phyloP scores from a whole-genome alignment of 495 filamentous ascomycete species.

The Aspergillus conjunctus region DNA sequence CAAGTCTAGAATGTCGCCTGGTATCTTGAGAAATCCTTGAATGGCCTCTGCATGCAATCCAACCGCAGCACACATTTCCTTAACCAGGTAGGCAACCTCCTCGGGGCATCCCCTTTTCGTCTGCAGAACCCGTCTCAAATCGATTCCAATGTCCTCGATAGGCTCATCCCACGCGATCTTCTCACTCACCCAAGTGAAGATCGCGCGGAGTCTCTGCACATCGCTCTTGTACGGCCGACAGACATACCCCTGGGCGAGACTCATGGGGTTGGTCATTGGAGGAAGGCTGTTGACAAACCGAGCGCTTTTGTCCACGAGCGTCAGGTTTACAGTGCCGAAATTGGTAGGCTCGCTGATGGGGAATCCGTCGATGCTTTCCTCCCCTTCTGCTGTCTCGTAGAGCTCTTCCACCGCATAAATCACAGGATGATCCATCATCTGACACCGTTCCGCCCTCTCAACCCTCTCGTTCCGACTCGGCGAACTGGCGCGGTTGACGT shows the following conservation, averaged over 20 bases:
- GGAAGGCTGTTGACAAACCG: conserved; percentile 90
- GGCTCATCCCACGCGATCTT: conserved; percentile 97
- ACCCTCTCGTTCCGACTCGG: conserved; percentile 83
- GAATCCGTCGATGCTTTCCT: conserved; percentile 83
- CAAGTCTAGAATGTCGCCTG: conserved; percentile 79
- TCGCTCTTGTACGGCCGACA: conserved; percentile 95
- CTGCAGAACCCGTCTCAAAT: conserved; percentile 80
- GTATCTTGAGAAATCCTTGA: conserved; percentile 84
- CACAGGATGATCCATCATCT: conserved; percentile 90
- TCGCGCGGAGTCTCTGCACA: conserved; percentile 86
- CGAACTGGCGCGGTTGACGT: conserved; percentile 93
- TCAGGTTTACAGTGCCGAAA: conserved; percentile 76
- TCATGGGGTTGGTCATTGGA: conserved; percentile 80
- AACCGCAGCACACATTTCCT: conserved; percentile 91
- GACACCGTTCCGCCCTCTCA: conserved; percentile 86
- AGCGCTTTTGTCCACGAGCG: conserved; percentile 91
- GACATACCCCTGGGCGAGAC: conserved; percentile 86
- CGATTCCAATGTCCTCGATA: conserved; percentile 72
- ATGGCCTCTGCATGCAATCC: conserved; percentile 85
- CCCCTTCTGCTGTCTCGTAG: conserved; percentile 81
- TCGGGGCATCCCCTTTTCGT: conserved; percentile 82
- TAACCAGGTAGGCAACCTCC: conserved; percentile 84
- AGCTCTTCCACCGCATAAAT: conserved; percentile 87
- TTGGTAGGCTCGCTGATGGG: conserved; percentile 82
- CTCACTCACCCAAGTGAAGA: conserved; percentile 96